Evolutionary conservation across 2,329 filamentous ascomycete genomes (phyloP), one percentile per base, ranked within the genome.

Genomic region (Lasiodiplodia sp.): DNA sequence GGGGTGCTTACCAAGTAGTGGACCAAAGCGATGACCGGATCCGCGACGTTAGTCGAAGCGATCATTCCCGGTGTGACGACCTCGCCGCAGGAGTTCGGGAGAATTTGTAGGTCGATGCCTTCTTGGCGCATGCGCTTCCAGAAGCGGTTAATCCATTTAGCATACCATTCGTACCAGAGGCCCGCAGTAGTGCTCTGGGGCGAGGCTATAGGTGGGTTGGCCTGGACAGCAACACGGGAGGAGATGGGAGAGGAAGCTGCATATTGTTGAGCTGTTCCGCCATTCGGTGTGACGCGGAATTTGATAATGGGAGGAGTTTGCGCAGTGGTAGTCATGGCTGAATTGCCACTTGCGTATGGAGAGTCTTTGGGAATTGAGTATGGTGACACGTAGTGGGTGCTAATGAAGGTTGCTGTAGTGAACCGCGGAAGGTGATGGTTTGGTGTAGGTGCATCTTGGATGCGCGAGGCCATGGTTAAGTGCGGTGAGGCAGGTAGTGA

Each of bases 1-100:
- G 37, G 16, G 31, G 8, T 34, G 31, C 63, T 28, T 66, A 56
- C 63, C 21, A 66, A 25, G 37, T 66, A 66, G 31, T 66, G 63
- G 37, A 23, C 28, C 23, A 56, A 37, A n/a, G 63, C 63, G 3
- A 56, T 11, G 51, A 38, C 49, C 10, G 63, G 52, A 37, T 55
- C 18, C 23, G 51, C 12, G 63, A 66, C 31, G 23, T 55, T 14
- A 37, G 34, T 34, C 12, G 60, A 64, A 18, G 44, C 25, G 28
- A 64, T 25, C 38, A 47, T 38, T 1, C 16, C 11, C 11, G 47
- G 12, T 4, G 34, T 14, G 47, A 52, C 21, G 12, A 18, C 12
- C 18, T 31, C 16, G 28, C 44, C 18, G 28, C 31, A 52, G n/a
- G 31, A 5, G 3, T 18, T 1, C 8, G 60, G 60, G 44, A 64